phyloP scores from a whole-genome alignment of 2,329 filamentous ascomycete genomes.

The Fusarium fujikuroi region DNA sequence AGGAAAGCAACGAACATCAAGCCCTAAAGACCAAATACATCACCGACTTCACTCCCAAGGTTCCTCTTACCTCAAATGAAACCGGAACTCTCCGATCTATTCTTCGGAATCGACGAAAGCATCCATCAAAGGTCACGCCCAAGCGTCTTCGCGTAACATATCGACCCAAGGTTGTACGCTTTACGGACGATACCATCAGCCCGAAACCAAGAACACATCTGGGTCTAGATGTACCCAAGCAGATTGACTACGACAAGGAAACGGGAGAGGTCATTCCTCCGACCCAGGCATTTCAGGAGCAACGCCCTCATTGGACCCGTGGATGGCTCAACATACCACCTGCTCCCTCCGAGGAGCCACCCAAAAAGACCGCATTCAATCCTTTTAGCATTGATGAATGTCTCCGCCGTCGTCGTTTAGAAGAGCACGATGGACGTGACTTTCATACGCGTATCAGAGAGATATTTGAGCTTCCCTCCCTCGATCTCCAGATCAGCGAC shows the following conservation, averaged over 20 bases:
- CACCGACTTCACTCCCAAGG: constrained; percentile 36
- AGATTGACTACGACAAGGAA: constrained; percentile 5
- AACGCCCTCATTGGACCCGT: constrained; percentile 23
- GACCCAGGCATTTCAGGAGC: constrained; percentile 15
- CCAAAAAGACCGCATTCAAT: neutral
- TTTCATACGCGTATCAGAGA: constrained; percentile 39
- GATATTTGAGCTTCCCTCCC: constrained; percentile 43
- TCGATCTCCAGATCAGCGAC: constrained; percentile 46
- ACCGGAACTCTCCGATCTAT: constrained; percentile 42
- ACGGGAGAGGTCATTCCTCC: neutral
- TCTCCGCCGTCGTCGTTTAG: constrained; percentile 9
- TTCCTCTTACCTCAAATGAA: constrained; percentile 32
- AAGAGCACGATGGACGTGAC: constrained; percentile 21
- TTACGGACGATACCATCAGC: constrained; percentile 43
- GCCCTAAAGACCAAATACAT: constrained; percentile 34
- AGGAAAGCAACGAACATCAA: constrained; percentile 34
- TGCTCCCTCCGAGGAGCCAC: neutral
- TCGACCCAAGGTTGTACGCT: constrained; percentile 46
- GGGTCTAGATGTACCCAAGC: constrained; percentile 43
- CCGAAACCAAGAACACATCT: constrained; percentile 43
- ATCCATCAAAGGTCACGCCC: constrained; percentile 28
- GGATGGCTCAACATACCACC: constrained; percentile 20
- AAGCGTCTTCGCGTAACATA: constrained; percentile 42
- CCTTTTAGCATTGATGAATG: neutral
- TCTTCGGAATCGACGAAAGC: constrained; percentile 43